Evolutionary conservation across 495 filamentous ascomycete species (phyloP).

Genomic region (Parathielavia hyrcaniae): DNA sequence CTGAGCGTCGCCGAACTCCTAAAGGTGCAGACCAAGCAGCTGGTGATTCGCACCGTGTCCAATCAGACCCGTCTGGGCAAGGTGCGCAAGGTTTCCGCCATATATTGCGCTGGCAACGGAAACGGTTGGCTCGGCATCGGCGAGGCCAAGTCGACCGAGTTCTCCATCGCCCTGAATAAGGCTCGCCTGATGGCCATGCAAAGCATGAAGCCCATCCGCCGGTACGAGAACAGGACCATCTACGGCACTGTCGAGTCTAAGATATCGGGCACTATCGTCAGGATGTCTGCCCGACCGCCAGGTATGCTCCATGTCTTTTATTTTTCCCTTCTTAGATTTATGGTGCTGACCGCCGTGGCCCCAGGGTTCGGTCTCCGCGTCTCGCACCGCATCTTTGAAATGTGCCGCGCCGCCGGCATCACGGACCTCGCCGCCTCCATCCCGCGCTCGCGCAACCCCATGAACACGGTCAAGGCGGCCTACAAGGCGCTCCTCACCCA

Average conservation of each 20-base stretch:
- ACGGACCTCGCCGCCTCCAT: slow-evolving; percentile 76
- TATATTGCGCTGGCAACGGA: slow-evolving; percentile 76
- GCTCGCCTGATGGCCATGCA: slow-evolving; percentile 69
- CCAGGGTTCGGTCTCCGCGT: slow-evolving; percentile 75
- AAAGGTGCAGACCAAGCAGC: slow-evolving; percentile 50
- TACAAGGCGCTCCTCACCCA: slow-evolving; percentile 77
- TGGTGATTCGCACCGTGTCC: slow-evolving; percentile 65
- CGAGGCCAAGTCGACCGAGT: slow-evolving; percentile 77
- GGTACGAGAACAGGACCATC: slow-evolving; percentile 89
- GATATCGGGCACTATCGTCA: slow-evolving; percentile 72
- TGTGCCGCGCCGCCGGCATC: slow-evolving; percentile 77
- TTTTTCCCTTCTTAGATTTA: background rate
- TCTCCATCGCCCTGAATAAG: slow-evolving; percentile 54
- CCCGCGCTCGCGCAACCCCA: slow-evolving; percentile 74
- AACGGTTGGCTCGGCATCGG: slow-evolving; percentile 83
- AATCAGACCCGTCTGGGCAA: slow-evolving; percentile 98
- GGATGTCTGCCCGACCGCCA: slow-evolving; percentile 75
- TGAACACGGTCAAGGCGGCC: slow-evolving; percentile 93
- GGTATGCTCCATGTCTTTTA: slow-evolving; percentile 50
- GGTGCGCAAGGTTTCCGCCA: slow-evolving; percentile 60
- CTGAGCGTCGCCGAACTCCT: slow-evolving; percentile 53
- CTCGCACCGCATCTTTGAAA: slow-evolving; percentile 86
- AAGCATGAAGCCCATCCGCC: slow-evolving; percentile 77
- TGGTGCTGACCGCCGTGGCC: slow-evolving; percentile 12
- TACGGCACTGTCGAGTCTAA: slow-evolving; percentile 80